A percentile compares a stretch with the other conserved stretches of the same genome.
These are phyloP conservation scores for Magnusiomyces suaveolens DNA, from an alignment of 1,139 yeast genomes.

Conservation along the genomic window DNA sequence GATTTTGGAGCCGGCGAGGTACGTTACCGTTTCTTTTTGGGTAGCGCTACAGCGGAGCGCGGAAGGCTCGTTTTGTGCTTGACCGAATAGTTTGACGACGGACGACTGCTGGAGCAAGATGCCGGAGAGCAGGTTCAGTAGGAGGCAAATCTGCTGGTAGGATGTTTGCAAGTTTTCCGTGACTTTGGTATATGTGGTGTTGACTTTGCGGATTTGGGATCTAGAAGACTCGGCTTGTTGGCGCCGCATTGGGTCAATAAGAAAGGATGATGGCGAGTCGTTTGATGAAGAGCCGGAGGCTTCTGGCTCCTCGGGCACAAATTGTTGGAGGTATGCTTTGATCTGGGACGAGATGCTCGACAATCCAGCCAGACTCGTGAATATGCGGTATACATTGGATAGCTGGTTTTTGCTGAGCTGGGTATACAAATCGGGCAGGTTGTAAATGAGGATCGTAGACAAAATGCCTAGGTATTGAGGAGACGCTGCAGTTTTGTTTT, in stretches of 20 bases:
- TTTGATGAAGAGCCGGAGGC: neutral
- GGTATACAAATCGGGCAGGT: constrained; percentile 1
- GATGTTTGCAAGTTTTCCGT: neutral
- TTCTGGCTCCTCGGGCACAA: neutral
- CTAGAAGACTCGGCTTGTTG: neutral
- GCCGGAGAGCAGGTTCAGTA: neutral
- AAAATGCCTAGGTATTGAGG: neutral
- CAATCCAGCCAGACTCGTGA: neutral
- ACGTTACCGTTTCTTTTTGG: neutral
- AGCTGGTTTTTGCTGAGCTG: neutral
- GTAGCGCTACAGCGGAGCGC: neutral
- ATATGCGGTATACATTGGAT: neutral
- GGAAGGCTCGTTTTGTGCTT: neutral
- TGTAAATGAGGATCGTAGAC: neutral
- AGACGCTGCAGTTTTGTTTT: neutral
- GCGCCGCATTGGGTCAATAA: neutral
- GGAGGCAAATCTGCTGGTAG: neutral
- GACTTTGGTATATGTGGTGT: neutral
- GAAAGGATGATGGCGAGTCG: neutral
- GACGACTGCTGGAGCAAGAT: neutral
- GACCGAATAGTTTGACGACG: neutral
- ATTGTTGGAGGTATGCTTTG: neutral
- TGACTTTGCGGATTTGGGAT: neutral
- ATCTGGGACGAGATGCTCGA: neutral
- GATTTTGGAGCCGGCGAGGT: neutral